These are phyloP conservation scores for Penicillium sp. DNA, from an alignment of 2,329 filamentous ascomycete genomes.

Conservation along the genomic window DNA sequence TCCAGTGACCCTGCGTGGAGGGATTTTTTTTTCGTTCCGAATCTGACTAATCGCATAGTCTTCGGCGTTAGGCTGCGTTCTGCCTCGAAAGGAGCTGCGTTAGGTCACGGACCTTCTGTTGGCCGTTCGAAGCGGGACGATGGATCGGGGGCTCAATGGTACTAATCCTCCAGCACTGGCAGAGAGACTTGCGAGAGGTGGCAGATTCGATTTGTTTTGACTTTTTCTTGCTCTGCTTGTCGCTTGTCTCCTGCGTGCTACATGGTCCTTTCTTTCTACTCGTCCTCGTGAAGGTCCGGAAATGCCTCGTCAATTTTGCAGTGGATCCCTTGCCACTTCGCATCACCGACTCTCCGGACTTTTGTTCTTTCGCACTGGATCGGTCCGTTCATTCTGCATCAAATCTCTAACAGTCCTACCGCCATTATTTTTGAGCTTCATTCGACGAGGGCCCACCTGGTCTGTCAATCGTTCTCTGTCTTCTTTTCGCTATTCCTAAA, in stretches of 20 bases:
- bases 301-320: constrained; percentile 21
- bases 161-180: constrained; percentile 35
- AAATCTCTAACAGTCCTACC: constrained; percentile 29
- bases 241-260: constrained; percentile 25
- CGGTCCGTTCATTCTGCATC: constrained; percentile 32
- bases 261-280: constrained; percentile 22
- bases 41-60: constrained; percentile 75
- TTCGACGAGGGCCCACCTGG: constrained; percentile 31
- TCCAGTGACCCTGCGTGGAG: constrained; percentile 64
- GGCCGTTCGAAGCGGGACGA: constrained; percentile 51
- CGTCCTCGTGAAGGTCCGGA: constrained; percentile 20
- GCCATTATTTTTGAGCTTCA: constrained; percentile 30
- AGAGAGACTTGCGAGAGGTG: constrained; percentile 17
- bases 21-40: constrained; percentile 56
- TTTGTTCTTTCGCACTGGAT: constrained; percentile 30
- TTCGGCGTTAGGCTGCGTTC: constrained; percentile 81
- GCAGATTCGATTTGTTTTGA: constrained; percentile 15
- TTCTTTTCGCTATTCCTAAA: constrained; percentile 12
- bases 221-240: constrained; percentile 14
- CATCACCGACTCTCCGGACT: constrained; percentile 27
- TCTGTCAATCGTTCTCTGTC: constrained; percentile 20
- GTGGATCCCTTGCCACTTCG: constrained; percentile 22
- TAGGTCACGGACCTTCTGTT: constrained; percentile 43
- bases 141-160: constrained; percentile 46
- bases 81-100: constrained; percentile 65